These are phyloP conservation scores for Orbilia oligospora DNA, from an alignment of 2,329 filamentous ascomycete genomes.

Conservation along the genomic window DNA sequence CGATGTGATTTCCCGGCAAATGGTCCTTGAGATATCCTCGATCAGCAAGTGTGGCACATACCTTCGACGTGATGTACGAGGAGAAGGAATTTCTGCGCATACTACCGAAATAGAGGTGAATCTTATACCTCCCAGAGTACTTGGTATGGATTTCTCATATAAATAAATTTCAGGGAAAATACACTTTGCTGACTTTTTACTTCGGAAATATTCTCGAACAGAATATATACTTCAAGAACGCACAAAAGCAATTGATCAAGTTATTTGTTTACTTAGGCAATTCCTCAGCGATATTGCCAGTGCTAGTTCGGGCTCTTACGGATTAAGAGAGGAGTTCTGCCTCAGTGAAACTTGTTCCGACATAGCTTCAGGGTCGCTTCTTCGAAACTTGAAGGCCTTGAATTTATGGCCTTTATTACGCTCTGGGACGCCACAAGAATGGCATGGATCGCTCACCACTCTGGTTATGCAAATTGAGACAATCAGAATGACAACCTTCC, in stretches of 20 bases:
- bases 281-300: slow-evolving; percentile 18
- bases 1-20: slow-evolving; percentile 1
- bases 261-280: slow-evolving; percentile 13
- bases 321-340: background rate
- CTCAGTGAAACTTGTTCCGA: slow-evolving; percentile 15
- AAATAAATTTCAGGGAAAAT: background rate
- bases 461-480: slow-evolving; percentile 15
- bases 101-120: background rate
- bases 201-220: background rate
- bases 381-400: slow-evolving; percentile 18
- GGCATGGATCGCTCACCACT: slow-evolving; percentile 16
- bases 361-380: slow-evolving; percentile 23
- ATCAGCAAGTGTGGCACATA: slow-evolving; percentile 29
- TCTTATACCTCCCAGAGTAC: slow-evolving; percentile 15
- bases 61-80: slow-evolving; percentile 7
- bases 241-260: background rate
- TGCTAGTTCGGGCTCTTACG: background rate
- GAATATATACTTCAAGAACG: slow-evolving; percentile 27
- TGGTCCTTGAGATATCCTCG: slow-evolving; percentile 19
- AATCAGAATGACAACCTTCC: slow-evolving; percentile 27
- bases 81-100: background rate
- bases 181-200: background rate
- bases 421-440: slow-evolving; percentile 10
- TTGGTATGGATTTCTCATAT: slow-evolving; percentile 3
- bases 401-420: slow-evolving; percentile 30